A percentile compares a stretch with the other conserved stretches of the same genome.
phyloP scores from a whole-genome alignment of 1,139 yeast genomes.

The Debaryomycetaceae sp. region DNA sequence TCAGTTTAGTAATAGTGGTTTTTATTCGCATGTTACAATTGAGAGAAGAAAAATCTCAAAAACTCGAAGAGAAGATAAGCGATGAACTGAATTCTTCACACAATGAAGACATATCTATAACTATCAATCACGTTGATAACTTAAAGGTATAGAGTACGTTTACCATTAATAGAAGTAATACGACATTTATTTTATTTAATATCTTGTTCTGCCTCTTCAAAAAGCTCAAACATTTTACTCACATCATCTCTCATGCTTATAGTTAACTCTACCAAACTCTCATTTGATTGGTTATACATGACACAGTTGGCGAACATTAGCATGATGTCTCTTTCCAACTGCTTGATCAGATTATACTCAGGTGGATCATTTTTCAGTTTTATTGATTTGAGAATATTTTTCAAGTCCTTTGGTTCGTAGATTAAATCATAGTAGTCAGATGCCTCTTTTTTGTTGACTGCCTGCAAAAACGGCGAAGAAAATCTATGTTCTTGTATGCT shows the following conservation, averaged over 20 bases:
- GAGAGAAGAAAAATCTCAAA: conserved; percentile 20
- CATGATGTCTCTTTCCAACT: conserved; percentile 66
- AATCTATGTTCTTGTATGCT: conserved; percentile 69
- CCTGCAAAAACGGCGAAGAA: conserved; percentile 70
- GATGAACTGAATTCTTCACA: neutral
- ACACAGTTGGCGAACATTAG: conserved; percentile 81
- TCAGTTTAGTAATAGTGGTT: conserved; percentile 19
- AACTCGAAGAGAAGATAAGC: neutral
- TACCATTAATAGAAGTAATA: neutral
- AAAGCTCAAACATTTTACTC: conserved; percentile 47
- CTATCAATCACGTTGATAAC: neutral
- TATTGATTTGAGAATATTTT: conserved; percentile 55
- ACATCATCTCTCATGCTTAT: conserved; percentile 65
- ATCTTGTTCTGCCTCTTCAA: conserved; percentile 38
- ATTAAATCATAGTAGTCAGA: conserved; percentile 65
- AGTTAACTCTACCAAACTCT: conserved; percentile 61
- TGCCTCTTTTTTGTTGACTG: conserved; percentile 66
- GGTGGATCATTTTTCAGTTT: conserved; percentile 43
- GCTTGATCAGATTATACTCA: conserved; percentile 52
- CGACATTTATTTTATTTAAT: conserved; percentile 6
- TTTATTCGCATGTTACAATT: conserved; percentile 31
- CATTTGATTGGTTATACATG: conserved; percentile 71
- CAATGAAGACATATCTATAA: neutral
- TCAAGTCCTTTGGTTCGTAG: conserved; percentile 64
- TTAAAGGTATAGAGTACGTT: neutral